Base-by-base conservation (phyloP, 768 basidiomycete genomes). In the Amanita pallidorosea region DNA sequence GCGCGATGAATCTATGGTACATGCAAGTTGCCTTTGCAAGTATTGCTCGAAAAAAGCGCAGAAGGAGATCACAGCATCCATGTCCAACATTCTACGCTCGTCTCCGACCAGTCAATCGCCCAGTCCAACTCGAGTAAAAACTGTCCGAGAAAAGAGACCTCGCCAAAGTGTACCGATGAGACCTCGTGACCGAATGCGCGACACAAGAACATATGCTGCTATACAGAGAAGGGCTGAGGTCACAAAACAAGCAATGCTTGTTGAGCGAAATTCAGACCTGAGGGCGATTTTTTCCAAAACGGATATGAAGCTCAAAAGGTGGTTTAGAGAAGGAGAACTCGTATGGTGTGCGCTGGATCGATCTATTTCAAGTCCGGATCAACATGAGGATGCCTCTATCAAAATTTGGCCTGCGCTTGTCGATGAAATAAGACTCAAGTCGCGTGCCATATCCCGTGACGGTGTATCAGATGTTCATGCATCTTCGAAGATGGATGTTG, bases 381-480 rank as follows among this genome's bases (percentile, higher is more conserved):
- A 61, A 1, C 8, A 15, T 34, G 61, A 66, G 15, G 68, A 67
- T 15, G 69, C 73, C 45, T 58, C 57, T n/a, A 84, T 91, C 55
- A 59, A 64, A 22, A 83, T 78, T 58, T 91, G 88, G 88, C 88
- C 88, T 1, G 85, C 76, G 1, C 58, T 88, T 18, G 74, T 90
- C 7, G 73, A 81, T 15, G 77, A 83, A 51, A 61, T 72, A 13
- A 72, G 68, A 50, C 61, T 84, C 47, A 78, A 74, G 58, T 67
- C 71, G 2, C 64, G 69, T 37, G 61, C 76, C 23, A 56, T 70
- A 1, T 69, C 70, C 8, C 60, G 64, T 36, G 51, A 54, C 11
- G 36, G 45, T 13, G 47, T 49, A 8, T 45, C 46, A 7, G 34
- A 50, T 49, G 23, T 49, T 15, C 47, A 46, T 36, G 43, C 49